Conservation (phyloP, 2,329 filamentous ascomycete species). For the Clonostachys chloroleuca region DNA sequence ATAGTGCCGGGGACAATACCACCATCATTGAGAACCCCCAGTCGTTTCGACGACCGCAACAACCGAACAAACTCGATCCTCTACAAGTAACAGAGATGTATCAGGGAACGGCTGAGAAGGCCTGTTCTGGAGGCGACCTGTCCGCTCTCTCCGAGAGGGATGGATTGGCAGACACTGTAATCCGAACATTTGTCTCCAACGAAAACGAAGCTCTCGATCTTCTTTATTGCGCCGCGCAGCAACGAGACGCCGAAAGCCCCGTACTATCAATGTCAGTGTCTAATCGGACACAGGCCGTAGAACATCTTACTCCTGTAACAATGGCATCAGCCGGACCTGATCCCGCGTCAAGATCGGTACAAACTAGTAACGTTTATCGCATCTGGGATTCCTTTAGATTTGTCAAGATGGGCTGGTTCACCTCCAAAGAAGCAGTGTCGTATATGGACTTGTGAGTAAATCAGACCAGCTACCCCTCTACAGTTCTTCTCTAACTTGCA, state of each 20-base stretch:
- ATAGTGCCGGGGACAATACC: too few species aligned
- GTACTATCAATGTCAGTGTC: background rate
- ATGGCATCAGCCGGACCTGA: too few species aligned
- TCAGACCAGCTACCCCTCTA: background rate
- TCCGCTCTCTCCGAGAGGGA: too few species aligned
- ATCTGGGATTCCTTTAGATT: constrained; percentile 15
- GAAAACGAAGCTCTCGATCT: background rate
- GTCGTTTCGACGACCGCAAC: too few species aligned
- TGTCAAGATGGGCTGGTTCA: constrained; percentile 14
- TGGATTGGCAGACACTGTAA: background rate
- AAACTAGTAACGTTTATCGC: background rate
- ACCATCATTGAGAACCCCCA: too few species aligned
- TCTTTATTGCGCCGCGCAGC: background rate
- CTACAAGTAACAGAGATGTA: too few species aligned
- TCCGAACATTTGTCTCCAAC: background rate
- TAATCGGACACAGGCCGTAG: background rate
- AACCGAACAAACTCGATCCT: too few species aligned
- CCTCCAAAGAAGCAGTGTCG: constrained; percentile 15
- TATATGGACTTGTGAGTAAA: constrained; percentile 14
- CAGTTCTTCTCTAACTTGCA: background rate
- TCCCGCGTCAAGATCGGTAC: background rate
- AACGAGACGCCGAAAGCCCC: background rate
- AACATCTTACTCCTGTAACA: too few species aligned
- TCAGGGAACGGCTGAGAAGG: too few species aligned
- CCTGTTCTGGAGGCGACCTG: too few species aligned